phyloP scores from a whole-genome alignment of 164 flowering plant species.

The Stephania cephalantha region DNA sequence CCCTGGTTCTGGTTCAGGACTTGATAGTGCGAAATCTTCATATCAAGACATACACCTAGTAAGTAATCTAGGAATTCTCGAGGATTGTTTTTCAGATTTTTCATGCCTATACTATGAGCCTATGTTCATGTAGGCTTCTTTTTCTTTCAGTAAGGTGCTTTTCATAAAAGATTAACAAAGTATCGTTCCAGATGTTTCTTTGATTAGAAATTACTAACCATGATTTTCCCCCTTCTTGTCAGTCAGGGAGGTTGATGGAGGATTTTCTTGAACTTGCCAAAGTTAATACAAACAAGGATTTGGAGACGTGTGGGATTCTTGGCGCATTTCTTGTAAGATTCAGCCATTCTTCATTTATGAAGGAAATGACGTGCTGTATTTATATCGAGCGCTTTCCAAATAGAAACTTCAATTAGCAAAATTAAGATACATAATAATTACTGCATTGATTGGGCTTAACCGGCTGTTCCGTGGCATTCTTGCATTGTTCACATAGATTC shows the following conservation, averaged over 20 bases:
- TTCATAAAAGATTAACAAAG: background rate
- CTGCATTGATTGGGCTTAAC: background rate
- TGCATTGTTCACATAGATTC: background rate
- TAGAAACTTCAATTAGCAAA: background rate
- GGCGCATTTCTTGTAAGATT: constrained; percentile 72
- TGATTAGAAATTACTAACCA: background rate
- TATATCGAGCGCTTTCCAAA: background rate
- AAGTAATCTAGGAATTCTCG: constrained; percentile 21
- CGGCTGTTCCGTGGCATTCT: background rate
- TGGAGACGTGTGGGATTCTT: constrained; percentile 84
- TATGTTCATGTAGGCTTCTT: background rate
- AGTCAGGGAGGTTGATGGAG: constrained; percentile 67
- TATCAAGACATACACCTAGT: constrained; percentile 58
- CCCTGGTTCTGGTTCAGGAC: constrained; percentile 22
- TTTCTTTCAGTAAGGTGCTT: background rate
- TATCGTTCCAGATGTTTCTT: background rate
- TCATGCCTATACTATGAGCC: no score
- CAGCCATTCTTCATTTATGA: background rate
- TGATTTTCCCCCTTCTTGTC: constrained; percentile 8
- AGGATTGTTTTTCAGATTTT: background rate
- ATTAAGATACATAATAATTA: background rate
- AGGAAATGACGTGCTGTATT: background rate
- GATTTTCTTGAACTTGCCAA: constrained; percentile 76
- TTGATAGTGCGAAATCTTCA: constrained; percentile 14
- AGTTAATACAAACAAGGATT: constrained; percentile 62